A percentile compares a stretch with the other conserved stretches of the same genome.
These are phyloP conservation scores for Sclerotinia minor DNA, from an alignment of 2,329 filamentous ascomycete genomes.

Conservation along the genomic window DNA sequence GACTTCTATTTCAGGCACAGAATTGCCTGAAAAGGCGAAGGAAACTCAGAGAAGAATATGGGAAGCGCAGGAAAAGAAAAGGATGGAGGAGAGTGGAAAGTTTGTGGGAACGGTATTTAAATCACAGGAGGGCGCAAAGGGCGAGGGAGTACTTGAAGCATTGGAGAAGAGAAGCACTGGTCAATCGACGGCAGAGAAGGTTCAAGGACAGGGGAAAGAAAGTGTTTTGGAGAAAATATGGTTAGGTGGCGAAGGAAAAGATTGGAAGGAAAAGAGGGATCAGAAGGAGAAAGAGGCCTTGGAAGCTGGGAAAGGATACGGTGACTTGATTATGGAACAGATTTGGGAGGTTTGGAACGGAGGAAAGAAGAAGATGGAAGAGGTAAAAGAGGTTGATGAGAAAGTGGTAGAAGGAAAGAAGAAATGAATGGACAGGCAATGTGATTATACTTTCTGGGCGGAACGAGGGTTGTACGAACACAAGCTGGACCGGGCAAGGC, in stretches of 20 bases:
- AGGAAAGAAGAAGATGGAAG: slow-evolving; percentile 44
- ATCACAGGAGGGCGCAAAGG: slow-evolving; percentile 12
- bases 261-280: slow-evolving; percentile 41
- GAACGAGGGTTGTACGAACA: neutral
- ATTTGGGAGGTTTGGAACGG: slow-evolving; percentile 51
- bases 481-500: neutral
- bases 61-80: slow-evolving; percentile 31
- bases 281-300: slow-evolving; percentile 40
- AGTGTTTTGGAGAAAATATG: slow-evolving; percentile 52
- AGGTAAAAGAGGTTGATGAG: slow-evolving; percentile 34
- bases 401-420: slow-evolving; percentile 29
- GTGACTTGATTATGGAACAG: slow-evolving; percentile 48
- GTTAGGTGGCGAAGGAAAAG: slow-evolving; percentile 56
- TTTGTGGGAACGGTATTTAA: neutral
- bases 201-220: slow-evolving; percentile 28
- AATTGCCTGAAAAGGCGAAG: slow-evolving; percentile 33
- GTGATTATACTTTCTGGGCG: slow-evolving; percentile 6
- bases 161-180: slow-evolving; percentile 26
- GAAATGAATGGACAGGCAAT: slow-evolving; percentile 18
- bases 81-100: slow-evolving; percentile 24
- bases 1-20: neutral
- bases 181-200: slow-evolving; percentile 22
- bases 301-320: slow-evolving; percentile 44
- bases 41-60: slow-evolving; percentile 34
- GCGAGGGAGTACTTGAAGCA: slow-evolving; percentile 18